These are phyloP conservation scores for Didymella exigua DNA, from an alignment of 2,329 filamentous ascomycete species.

Conservation along the genomic window DNA sequence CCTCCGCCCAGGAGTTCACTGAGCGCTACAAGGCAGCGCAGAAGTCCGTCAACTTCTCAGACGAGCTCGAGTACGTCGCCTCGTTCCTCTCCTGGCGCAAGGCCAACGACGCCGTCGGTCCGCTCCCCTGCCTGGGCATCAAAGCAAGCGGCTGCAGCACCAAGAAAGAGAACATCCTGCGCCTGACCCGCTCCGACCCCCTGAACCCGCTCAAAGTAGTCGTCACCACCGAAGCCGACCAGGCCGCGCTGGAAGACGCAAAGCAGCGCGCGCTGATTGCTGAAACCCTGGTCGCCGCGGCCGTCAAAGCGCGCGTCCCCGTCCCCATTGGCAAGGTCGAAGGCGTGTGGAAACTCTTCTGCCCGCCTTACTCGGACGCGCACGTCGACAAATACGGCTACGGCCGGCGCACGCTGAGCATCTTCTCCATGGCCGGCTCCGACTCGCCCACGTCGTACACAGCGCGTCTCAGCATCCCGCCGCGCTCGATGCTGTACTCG, in stretches of 20 bases:
- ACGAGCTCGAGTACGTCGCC: constrained; percentile 29
- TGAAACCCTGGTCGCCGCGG: constrained; percentile 25
- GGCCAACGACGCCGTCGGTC: constrained; percentile 6
- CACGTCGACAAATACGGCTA: constrained; percentile 40
- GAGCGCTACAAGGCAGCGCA: constrained; percentile 19
- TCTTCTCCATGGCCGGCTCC: constrained; percentile 27
- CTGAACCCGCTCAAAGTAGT: constrained; percentile 3
- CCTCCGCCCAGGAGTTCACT: constrained; percentile 23
- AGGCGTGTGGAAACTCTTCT: constrained; percentile 37
- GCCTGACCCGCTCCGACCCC: constrained; percentile 18
- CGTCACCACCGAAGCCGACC: constrained; percentile 6
- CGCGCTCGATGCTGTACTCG: constrained; percentile 32
- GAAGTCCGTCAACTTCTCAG: constrained; percentile 34
- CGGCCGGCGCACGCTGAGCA: constrained; percentile 33
- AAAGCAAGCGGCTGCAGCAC: constrained; percentile 35
- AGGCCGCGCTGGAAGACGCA: constrained; percentile 7
- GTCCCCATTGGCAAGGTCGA: constrained; percentile 32
- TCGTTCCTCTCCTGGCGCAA: constrained; percentile 18
- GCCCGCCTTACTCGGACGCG: constrained; percentile 27
- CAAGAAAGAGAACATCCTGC: constrained; percentile 33
- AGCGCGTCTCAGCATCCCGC: constrained; percentile 35
- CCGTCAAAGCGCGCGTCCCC: constrained; percentile 29
- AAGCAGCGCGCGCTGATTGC: constrained; percentile 8
- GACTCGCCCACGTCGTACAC: constrained; percentile 23
- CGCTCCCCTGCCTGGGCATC: constrained; percentile 32